These are phyloP conservation scores for Saturnispora dispora DNA, from an alignment of 805 yeast species.

Conservation along the genomic window DNA sequence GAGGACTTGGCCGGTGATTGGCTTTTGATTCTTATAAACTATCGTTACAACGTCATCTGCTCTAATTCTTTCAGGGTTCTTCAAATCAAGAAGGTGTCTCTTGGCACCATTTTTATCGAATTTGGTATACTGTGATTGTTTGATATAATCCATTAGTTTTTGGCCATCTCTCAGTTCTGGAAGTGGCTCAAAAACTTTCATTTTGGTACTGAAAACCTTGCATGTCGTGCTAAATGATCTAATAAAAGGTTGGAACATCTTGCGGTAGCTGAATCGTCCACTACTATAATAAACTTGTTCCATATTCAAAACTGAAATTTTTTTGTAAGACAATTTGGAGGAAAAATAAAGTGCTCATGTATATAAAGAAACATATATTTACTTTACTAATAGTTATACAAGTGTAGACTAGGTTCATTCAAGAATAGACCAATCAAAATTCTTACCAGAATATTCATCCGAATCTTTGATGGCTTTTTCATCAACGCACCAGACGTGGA, in stretches of 20 bases:
- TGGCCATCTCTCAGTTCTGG: slow-evolving; percentile 41
- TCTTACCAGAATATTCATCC: slow-evolving; percentile 6
- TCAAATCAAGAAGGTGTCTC: slow-evolving; percentile 41
- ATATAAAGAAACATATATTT: background rate
- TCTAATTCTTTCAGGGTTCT: slow-evolving; percentile 43
- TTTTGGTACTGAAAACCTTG: slow-evolving; percentile 10
- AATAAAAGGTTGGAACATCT: slow-evolving; percentile 3
- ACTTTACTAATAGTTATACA: background rate
- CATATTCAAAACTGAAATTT: background rate
- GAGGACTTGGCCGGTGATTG: slow-evolving; percentile 69
- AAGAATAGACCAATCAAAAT: background rate
- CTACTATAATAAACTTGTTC: background rate
- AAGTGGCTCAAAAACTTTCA: slow-evolving; percentile 40
- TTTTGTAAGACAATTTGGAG: background rate
- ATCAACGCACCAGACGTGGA: slow-evolving; percentile 47
- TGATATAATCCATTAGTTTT: slow-evolving; percentile 36
- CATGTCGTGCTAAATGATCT: slow-evolving; percentile 9
- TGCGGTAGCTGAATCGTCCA: background rate
- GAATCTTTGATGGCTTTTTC: slow-evolving; percentile 23
- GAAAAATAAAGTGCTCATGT: background rate
- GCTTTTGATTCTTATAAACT: slow-evolving; percentile 55
- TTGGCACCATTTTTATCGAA: slow-evolving; percentile 71
- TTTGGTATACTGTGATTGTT: slow-evolving; percentile 41
- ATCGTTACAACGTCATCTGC: slow-evolving; percentile 81
- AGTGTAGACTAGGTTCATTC: background rate